These are phyloP conservation scores for Imleria badia DNA, from an alignment of 768 basidiomycete genomes.

Conservation along the genomic window DNA sequence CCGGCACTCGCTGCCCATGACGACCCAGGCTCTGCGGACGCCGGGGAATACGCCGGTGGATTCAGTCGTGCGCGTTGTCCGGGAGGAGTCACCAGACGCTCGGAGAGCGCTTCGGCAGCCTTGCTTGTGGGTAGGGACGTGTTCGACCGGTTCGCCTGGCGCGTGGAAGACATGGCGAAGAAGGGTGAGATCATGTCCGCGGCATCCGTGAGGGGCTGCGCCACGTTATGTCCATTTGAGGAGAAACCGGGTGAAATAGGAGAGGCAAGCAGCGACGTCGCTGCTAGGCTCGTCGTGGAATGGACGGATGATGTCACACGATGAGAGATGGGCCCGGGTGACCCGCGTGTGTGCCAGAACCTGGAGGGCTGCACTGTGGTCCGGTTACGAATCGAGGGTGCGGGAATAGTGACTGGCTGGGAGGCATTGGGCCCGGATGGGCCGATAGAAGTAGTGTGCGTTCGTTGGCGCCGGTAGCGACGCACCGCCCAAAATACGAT, in stretches of 20 bases:
- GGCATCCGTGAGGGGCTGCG: conserved; percentile 12
- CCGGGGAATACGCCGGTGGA: conserved; percentile 27
- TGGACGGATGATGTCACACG: conserved; percentile 3
- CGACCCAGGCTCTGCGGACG: background rate
- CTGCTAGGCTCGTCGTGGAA: conserved; percentile 13
- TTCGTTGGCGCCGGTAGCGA: conserved; percentile 11
- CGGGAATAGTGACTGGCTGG: background rate
- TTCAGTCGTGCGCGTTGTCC: conserved; percentile 22
- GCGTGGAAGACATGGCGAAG: conserved; percentile 6
- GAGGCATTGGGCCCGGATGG: conserved; percentile 1
- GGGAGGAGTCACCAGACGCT: background rate
- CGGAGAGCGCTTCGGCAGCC: conserved; percentile 1
- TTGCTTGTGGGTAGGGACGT: background rate
- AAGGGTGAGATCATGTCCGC: conserved; percentile 27
- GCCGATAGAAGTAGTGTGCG: background rate
- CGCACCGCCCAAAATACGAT: conserved; percentile 11
- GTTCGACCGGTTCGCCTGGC: background rate
- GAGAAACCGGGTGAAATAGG: background rate
- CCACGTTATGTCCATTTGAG: background rate
- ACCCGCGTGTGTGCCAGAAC: background rate
- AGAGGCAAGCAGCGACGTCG: background rate
- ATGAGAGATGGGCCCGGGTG: background rate
- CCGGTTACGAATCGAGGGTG: background rate
- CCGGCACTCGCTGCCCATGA: background rate
- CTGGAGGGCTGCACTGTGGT: background rate